Evolutionary conservation across 2,329 filamentous ascomycete genomes (phyloP), one percentile per base, ranked within the genome.

Genomic region (Ascosphaera aggregata): DNA sequence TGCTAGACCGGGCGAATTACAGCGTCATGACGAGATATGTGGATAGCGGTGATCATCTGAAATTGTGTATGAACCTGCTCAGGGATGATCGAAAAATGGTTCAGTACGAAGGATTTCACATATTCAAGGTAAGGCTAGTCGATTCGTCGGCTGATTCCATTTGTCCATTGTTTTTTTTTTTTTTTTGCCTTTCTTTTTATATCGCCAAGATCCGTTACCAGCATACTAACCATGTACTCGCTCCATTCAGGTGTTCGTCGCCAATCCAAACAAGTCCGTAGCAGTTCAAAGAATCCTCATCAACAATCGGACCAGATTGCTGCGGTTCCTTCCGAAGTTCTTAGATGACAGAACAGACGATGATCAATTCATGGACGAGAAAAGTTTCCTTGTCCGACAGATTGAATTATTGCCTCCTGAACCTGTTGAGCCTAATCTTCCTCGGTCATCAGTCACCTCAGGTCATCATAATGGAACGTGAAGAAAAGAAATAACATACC

Each of bases 1-100:
- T 98, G 41, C 69, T 98, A 24, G 89, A 95, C 56, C 74, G 89
- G 34, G 82, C 86, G 45, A 95, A 98, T 59, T 98, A 98, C 63
- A 82, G 76, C 53, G 82, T 95, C 53, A 98, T 98, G 89, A 95
- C 86, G 41, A 74, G 79, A 44, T 98, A 95, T 54, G 89, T 98
- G 42, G 85, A 93, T 55, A 76, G 79, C 37, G 85, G 85, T 43
- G 86, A 95, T 54, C 85, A 98, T 53, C 69, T 98, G 48, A 98
- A 98, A 62, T 79, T 95, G 46, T 89, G 85, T 62, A 98, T 98
- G 89, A 95, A 92, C 57, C 66, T 98, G 43, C 64, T 98, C 43
- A 76, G 84, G 47, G 89, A 95, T 56, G 86, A 95, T 57, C 73
- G 86, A 48, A 89, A 92, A 58, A 98, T 98, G 85, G 89, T 98